These are phyloP conservation scores for Tubosaeta sp. DNA, from an alignment of 768 basidiomycete species.

Conservation along the genomic window DNA sequence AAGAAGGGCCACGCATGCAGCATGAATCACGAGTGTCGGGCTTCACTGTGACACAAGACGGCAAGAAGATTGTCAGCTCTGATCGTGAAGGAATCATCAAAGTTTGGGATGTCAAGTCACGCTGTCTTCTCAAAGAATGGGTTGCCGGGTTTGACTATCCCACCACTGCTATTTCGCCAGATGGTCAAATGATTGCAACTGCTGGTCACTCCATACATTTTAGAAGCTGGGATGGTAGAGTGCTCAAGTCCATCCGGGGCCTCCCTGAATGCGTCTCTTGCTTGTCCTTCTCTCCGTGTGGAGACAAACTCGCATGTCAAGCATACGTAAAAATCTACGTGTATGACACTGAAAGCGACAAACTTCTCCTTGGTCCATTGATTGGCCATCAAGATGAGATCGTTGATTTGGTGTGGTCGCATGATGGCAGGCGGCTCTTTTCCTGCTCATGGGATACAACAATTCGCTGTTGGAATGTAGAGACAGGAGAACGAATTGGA, in stretches of 20 bases:
- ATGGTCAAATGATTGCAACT: background rate
- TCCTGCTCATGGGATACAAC: background rate
- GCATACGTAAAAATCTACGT: background rate
- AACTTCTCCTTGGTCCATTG: background rate
- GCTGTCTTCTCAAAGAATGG: background rate
- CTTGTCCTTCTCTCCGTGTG: background rate
- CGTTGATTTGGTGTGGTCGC: constrained; percentile 1
- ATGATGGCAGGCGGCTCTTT: constrained; percentile 3
- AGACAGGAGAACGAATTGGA: background rate
- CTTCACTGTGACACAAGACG: background rate
- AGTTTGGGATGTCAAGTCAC: background rate
- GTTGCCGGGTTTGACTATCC: too few relatives aligned
- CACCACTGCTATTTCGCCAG: background rate
- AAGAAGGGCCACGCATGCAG: background rate
- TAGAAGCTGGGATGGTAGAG: too few relatives aligned
- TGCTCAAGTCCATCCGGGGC: too few relatives aligned
- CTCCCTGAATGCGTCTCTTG: too few relatives aligned
- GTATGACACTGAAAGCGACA: background rate
- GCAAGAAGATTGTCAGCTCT: background rate
- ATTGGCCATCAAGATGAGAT: background rate
- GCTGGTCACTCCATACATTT: background rate
- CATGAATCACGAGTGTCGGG: background rate
- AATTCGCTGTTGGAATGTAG: background rate
- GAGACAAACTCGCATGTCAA: background rate
- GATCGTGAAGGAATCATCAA: background rate